Percentiles rank a stretch among this genome's conserved stretches.
These are phyloP conservation scores for Pyrus communis DNA, from an alignment of 306 rosid genomes.

Conservation along the genomic window DNA sequence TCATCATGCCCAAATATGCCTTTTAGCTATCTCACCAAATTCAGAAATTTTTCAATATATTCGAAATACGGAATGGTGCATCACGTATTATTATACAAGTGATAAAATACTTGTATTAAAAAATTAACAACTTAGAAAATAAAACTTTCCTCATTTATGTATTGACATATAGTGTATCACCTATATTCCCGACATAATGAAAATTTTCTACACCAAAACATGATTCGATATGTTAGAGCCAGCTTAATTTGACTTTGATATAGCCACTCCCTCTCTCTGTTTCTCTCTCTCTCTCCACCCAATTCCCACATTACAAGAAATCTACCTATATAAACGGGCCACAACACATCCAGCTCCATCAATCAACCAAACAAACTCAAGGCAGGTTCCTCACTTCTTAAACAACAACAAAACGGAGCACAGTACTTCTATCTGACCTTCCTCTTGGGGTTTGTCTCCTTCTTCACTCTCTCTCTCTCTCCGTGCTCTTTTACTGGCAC, in stretches of 20 bases:
- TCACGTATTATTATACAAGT: no score
- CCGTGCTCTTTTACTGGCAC: conserved; percentile 52
- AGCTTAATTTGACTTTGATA: conserved; percentile 13
- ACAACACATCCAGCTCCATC: not conserved
- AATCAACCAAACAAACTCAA: not conserved
- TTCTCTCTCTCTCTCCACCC: no score
- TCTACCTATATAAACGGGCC: not conserved
- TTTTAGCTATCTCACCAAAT: not conserved
- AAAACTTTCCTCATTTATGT: no score
- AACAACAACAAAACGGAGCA: conserved; percentile 37
- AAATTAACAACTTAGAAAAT: no score
- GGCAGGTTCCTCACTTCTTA: not conserved
- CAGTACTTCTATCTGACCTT: conserved; percentile 40
- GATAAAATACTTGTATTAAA: no score
- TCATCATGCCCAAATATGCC: no score
- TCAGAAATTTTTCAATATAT: no score
- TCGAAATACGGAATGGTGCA: no score
- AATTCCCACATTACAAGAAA: not conserved
- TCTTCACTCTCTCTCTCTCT: conserved; percentile 31
- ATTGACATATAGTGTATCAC: no score
- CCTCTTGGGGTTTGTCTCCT: conserved; percentile 46
- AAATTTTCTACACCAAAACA: no score
- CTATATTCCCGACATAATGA: no score
- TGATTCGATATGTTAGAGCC: not conserved
- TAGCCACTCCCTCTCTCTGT: not conserved